Percentiles rank a stretch among this genome's conserved stretches.
Conservation (phyloP, 1,284 basidiomycete species). For the Veloboletus limbatus region DNA sequence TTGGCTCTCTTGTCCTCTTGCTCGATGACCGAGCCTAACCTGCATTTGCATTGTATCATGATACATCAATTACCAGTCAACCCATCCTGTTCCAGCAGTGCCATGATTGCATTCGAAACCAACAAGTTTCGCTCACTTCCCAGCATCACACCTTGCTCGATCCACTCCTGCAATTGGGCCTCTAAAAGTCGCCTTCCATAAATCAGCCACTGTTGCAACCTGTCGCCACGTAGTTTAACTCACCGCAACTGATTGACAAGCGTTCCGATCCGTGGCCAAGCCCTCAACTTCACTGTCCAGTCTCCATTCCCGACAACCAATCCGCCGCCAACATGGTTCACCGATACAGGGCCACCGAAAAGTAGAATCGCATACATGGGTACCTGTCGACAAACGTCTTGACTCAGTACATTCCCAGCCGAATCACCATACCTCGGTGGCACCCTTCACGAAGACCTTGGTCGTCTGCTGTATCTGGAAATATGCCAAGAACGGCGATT, state of each 20-base stretch:
- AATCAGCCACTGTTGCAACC: not conserved
- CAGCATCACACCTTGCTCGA: slow-evolving; percentile 53
- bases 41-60: slow-evolving; percentile 18
- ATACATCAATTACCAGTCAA: slow-evolving; percentile 21
- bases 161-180: slow-evolving; percentile 58
- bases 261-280: slow-evolving; percentile 86
- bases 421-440: slow-evolving; percentile 65
- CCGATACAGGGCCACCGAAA: slow-evolving; percentile 78
- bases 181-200: slow-evolving; percentile 61
- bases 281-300: slow-evolving; percentile 63
- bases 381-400: slow-evolving; percentile 44
- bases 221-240: slow-evolving; percentile 1
- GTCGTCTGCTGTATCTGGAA: slow-evolving; percentile 83
- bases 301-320: slow-evolving; percentile 61
- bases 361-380: slow-evolving; percentile 82
- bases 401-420: not conserved
- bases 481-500: slow-evolving; percentile 76
- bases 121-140: slow-evolving; percentile 51
- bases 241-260: slow-evolving; percentile 87
- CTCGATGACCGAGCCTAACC: no score
- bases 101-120: slow-evolving; percentile 68
- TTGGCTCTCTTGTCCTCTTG: no score
- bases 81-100: slow-evolving; percentile 64
- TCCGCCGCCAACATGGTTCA: slow-evolving; percentile 78
- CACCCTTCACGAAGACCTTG: slow-evolving; percentile 86